Evolutionary conservation across 2,329 filamentous ascomycete species (phyloP).

Genomic region (Grosmannia huntii): DNA sequence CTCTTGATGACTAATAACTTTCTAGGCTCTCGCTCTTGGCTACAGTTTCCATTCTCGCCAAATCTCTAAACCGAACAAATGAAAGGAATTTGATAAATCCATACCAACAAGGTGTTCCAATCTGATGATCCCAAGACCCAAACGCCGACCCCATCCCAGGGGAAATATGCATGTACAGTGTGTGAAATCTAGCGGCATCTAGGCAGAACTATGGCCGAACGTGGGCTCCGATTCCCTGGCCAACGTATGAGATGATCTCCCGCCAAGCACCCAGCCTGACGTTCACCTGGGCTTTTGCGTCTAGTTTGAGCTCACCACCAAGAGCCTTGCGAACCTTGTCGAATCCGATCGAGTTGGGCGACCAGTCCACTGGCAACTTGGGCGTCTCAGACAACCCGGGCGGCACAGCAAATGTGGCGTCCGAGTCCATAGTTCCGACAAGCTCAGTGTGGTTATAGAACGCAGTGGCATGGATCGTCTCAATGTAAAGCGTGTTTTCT

Average conservation of each 20-base stretch:
- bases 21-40: too few species aligned
- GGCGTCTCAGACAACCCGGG: slow-evolving; percentile 64
- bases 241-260: slow-evolving; percentile 58
- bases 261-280: slow-evolving; percentile 64
- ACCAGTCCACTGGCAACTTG: slow-evolving; percentile 70
- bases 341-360: slow-evolving; percentile 64
- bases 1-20: background rate
- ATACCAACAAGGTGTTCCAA: background rate
- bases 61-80: background rate
- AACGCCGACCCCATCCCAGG: background rate
- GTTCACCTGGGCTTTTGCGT: slow-evolving; percentile 63
- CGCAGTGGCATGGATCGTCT: slow-evolving; percentile 70
- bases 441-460: slow-evolving; percentile 70
- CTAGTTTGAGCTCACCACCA: slow-evolving; percentile 66
- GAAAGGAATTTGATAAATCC: background rate
- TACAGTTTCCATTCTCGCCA: too few species aligned
- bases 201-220: slow-evolving; percentile 30
- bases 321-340: slow-evolving; percentile 68
- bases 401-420: slow-evolving; percentile 60
- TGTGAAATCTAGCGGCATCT: background rate
- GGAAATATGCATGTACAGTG: background rate
- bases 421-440: slow-evolving; percentile 65
- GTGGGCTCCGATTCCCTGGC: slow-evolving; percentile 57
- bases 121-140: background rate
- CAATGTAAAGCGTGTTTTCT: slow-evolving; percentile 62